Evolutionary conservation across 1,284 basidiomycete species (phyloP).

Genomic region (Lentinula novae-zelandiae): DNA sequence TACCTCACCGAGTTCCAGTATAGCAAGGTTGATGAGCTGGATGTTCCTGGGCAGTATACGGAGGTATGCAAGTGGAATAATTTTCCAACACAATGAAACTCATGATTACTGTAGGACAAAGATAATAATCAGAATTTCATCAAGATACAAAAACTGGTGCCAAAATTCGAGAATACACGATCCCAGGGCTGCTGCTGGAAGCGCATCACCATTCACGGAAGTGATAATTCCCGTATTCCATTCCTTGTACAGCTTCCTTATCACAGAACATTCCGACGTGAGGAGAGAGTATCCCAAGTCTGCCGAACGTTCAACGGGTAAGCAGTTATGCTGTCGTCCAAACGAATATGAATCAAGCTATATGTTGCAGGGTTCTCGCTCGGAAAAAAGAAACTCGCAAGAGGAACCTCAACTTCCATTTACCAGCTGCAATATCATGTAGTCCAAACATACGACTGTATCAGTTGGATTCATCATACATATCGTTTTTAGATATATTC

Average conservation of each 20-base stretch:
- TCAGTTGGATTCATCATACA: slow-evolving; percentile 89
- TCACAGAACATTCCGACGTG: slow-evolving; percentile 84
- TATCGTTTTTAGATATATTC: slow-evolving; percentile 91
- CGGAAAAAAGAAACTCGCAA: slow-evolving; percentile 94
- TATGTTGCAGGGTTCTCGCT: slow-evolving; percentile 59
- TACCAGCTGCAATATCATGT: slow-evolving; percentile 86
- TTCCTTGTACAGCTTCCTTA: slow-evolving; percentile 94
- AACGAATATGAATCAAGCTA: neutral
- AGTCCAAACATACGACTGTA: slow-evolving; percentile 84
- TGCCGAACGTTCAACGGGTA: slow-evolving; percentile 93
- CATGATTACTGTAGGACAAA: slow-evolving; percentile 63
- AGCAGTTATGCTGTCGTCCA: slow-evolving; percentile 19
- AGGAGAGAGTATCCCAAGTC: slow-evolving; percentile 91
- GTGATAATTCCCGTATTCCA: slow-evolving; percentile 84
- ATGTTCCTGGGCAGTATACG: slow-evolving; percentile 97
- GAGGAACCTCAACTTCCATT: slow-evolving; percentile 88
- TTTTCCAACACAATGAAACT: slow-evolving; percentile 11
- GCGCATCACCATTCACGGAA: slow-evolving; percentile 89
- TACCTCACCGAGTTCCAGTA: slow-evolving; percentile 98
- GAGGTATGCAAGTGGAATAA: slow-evolving; percentile 53
- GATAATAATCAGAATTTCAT: slow-evolving; percentile 93
- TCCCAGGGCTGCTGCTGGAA: slow-evolving; percentile 86
- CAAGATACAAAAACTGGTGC: slow-evolving; percentile 88
- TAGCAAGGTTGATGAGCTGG: slow-evolving; percentile 96
- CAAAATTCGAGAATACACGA: slow-evolving; percentile 88